Evolutionary conservation across 345 rosid species (phyloP).

Genomic region (Anastatica hierochuntica): DNA sequence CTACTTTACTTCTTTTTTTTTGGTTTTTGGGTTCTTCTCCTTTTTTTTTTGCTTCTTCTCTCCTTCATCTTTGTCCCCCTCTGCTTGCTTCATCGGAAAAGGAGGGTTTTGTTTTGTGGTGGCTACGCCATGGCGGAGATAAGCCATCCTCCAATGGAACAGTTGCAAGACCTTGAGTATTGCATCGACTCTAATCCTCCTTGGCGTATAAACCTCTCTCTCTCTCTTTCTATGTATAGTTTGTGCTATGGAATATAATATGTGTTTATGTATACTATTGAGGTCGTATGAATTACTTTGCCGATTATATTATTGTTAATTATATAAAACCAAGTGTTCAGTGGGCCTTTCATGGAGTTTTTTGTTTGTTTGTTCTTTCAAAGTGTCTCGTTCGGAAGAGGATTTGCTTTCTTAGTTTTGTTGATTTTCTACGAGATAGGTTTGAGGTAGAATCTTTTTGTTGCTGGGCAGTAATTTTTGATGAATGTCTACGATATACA

Average conservation of each 20-base stretch:
- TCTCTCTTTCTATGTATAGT: neutral
- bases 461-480: too few relatives aligned
- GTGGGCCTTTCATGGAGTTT: slow-evolving; percentile 8
- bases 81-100: slow-evolving; percentile 5
- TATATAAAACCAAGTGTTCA: neutral
- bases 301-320: neutral
- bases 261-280: slow-evolving; percentile 2
- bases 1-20: neutral
- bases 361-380: neutral
- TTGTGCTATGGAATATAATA: neutral
- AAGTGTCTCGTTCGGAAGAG: neutral
- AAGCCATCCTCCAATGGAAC: slow-evolving; percentile 80
- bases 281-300: neutral
- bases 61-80: slow-evolving; percentile 6
- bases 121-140: slow-evolving; percentile 47
- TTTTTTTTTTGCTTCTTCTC: slow-evolving; percentile 32
- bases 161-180: slow-evolving; percentile 93
- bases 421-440: too few relatives aligned
- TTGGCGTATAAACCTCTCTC: slow-evolving; percentile 54
- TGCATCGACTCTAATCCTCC: slow-evolving; percentile 99
- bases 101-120: neutral
- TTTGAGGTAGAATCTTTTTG: too few relatives aligned
- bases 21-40: neutral
- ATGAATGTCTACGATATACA: too few relatives aligned
- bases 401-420: too few relatives aligned